A percentile compares a stretch with the other conserved stretches of the same genome.
Evolutionary conservation across 2,329 filamentous ascomycete species (phyloP).

Genomic region (Teratosphaeria pseudoeucalypti): DNA sequence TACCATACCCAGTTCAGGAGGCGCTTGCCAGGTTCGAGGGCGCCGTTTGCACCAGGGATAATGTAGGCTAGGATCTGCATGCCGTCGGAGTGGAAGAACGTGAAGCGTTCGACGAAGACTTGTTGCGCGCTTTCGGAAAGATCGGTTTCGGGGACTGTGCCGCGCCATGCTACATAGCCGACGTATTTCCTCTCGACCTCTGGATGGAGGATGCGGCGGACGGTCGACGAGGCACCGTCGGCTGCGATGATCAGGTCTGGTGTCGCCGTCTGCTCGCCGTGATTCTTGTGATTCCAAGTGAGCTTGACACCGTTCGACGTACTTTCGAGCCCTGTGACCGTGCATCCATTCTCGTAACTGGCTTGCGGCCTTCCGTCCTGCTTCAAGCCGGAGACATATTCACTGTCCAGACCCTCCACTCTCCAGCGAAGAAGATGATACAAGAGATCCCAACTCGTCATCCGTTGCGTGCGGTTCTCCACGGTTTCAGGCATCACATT

Average conservation of each 20-base stretch:
- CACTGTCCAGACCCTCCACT: slow-evolving; percentile 30
- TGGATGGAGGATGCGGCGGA: slow-evolving; percentile 17
- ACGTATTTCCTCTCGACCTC: slow-evolving; percentile 20
- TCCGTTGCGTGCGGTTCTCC: slow-evolving; percentile 29
- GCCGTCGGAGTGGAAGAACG: slow-evolving; percentile 30
- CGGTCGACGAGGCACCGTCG: slow-evolving; percentile 29
- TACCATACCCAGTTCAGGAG: slow-evolving; percentile 42
- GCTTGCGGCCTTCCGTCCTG: slow-evolving; percentile 11
- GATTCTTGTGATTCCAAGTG: slow-evolving; percentile 16
- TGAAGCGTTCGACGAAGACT: slow-evolving; percentile 30
- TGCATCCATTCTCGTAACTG: slow-evolving; percentile 22
- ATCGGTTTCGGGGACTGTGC: slow-evolving; percentile 24
- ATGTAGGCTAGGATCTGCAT: slow-evolving; percentile 33
- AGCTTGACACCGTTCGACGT: slow-evolving; percentile 13
- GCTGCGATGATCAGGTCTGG: slow-evolving; percentile 35
- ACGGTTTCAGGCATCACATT: slow-evolving; percentile 17
- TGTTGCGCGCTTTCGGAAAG: slow-evolving; percentile 23
- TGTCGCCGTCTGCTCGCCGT: slow-evolving; percentile 9
- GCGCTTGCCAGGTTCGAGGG: slow-evolving; percentile 28
- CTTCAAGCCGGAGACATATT: slow-evolving; percentile 16
- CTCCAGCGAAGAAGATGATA: slow-evolving; percentile 37
- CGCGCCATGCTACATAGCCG: slow-evolving; percentile 24
- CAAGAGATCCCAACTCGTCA: slow-evolving; percentile 41
- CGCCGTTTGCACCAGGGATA: slow-evolving; percentile 36
- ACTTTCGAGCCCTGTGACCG: slow-evolving; percentile 17